Evolutionary conservation across 78 protist species (phyloP).

Genomic region (Dictyostelium capitatum): DNA sequence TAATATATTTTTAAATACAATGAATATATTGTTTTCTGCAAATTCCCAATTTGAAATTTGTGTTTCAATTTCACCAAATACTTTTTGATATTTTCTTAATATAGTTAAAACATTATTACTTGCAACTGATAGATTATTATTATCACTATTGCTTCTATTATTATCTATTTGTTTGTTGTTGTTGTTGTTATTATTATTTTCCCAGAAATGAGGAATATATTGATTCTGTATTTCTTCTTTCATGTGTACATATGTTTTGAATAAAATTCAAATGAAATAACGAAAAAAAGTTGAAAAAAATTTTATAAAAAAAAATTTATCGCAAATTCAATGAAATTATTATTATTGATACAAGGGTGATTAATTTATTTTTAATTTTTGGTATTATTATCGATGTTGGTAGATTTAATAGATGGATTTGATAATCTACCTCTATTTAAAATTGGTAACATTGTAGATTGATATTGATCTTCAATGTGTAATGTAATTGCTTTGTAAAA

Average conservation of each 20-base stretch:
- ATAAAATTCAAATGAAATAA: too few relatives aligned
- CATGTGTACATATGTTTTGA: too few relatives aligned
- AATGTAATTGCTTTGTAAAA: slow-evolving; percentile 7
- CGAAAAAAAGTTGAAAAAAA: too few relatives aligned
- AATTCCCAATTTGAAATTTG: slow-evolving; percentile 5
- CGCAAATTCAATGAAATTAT: too few relatives aligned
- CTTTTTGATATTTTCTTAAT: slow-evolving; percentile 7
- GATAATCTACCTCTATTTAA: neutral
- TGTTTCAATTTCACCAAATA: neutral
- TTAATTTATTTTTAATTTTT: too few relatives aligned
- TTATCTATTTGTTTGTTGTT: neutral
- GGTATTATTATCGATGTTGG: neutral
- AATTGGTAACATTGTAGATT: neutral
- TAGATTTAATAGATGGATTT: too few relatives aligned
- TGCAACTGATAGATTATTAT: neutral
- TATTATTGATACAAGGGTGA: neutral
- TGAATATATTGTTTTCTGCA: neutral
- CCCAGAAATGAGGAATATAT: neutral
- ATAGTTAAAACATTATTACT: neutral
- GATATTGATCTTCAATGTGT: slow-evolving; percentile 19
- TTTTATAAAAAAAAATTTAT: too few relatives aligned
- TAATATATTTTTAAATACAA: slow-evolving; percentile 2
- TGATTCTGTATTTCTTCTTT: too few relatives aligned
- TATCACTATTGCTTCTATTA: neutral
- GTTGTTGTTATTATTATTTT: neutral